Percentiles rank a stretch among this genome's conserved stretches.
phyloP scores from a whole-genome alignment of 2,329 filamentous ascomycete species.

The Colletotrichum endophyticum region DNA sequence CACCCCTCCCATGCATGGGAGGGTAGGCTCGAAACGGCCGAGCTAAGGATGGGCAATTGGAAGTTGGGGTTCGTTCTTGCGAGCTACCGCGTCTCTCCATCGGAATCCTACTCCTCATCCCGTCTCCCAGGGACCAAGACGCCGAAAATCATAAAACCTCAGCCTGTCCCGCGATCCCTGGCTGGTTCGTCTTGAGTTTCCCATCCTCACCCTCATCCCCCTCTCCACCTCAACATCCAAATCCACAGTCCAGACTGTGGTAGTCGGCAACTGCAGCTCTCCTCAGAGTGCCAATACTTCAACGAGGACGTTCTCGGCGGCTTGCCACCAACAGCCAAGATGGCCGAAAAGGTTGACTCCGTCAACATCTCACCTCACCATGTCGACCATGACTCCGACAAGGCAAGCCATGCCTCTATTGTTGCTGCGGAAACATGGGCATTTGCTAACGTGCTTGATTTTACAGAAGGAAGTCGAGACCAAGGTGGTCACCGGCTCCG shows the following conservation, averaged over 20 bases:
- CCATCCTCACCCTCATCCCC: conserved; percentile 14
- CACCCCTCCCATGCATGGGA: conserved; percentile 1
- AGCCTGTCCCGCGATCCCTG: conserved; percentile 14
- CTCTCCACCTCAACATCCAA: background rate
- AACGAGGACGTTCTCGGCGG: background rate
- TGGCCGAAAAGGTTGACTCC: conserved; percentile 19
- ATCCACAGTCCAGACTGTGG: conserved; percentile 7
- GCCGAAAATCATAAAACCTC: conserved; percentile 23
- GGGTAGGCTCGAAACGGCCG: background rate
- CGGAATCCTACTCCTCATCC: conserved; percentile 3
- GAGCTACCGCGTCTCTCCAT: background rate
- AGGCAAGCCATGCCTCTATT: background rate
- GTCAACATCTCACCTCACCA: conserved; percentile 20
- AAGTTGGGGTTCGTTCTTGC: conserved; percentile 1
- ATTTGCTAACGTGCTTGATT: background rate
- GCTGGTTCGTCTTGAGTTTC: conserved; percentile 8
- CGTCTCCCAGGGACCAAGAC: background rate
- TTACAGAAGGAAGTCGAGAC: conserved; percentile 30
- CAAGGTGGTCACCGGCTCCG: conserved; percentile 54
- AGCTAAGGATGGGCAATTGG: background rate
- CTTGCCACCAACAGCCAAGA: background rate
- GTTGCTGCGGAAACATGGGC: background rate
- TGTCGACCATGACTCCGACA: conserved; percentile 14
- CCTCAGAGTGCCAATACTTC: background rate
- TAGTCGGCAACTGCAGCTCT: background rate